Conservation (phyloP, 2,329 filamentous ascomycete species). For the Aspergillus intermedius region DNA sequence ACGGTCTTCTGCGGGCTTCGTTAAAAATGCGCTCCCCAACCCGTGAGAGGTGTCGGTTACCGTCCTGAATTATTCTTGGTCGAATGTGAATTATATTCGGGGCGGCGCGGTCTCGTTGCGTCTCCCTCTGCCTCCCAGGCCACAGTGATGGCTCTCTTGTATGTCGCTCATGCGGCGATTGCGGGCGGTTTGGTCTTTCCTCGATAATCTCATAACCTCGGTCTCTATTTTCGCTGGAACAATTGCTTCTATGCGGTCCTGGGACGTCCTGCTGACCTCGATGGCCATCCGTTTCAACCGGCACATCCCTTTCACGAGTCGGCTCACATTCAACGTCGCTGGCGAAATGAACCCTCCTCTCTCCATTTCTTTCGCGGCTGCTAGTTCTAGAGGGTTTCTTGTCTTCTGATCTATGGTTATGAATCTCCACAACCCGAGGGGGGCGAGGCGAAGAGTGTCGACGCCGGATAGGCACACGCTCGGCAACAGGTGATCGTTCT, state of each 20-base stretch:
- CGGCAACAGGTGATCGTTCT: constrained; percentile 13
- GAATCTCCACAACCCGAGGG: constrained; percentile 7
- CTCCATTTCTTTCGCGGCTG: constrained; percentile 3
- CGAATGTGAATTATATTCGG: constrained; percentile 2
- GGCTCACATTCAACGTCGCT: constrained; percentile 8
- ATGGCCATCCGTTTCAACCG: constrained; percentile 1
- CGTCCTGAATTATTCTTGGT: constrained; percentile 22
- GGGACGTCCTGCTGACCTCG: not conserved
- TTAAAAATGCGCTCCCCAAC: constrained; percentile 13
- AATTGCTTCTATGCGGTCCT: not conserved
- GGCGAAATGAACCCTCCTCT: constrained; percentile 13
- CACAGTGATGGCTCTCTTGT: not conserved
- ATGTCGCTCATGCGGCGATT: not conserved
- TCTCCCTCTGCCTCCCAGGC: constrained; percentile 1
- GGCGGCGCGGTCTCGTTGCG: not conserved
- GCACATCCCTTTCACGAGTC: no score
- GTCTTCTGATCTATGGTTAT: constrained; percentile 2
- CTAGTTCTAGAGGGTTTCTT: not conserved
- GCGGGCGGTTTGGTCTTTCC: not conserved
- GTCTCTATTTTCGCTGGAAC: not conserved
- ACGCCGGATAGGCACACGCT: constrained; percentile 10
- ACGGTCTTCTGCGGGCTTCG: constrained; percentile 9
- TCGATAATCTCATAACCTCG: not conserved
- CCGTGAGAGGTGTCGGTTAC: constrained; percentile 14
- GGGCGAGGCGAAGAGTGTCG: constrained; percentile 2